Base-by-base conservation (phyloP, 2,329 filamentous ascomycete species). In the Fusarium sp. region DNA sequence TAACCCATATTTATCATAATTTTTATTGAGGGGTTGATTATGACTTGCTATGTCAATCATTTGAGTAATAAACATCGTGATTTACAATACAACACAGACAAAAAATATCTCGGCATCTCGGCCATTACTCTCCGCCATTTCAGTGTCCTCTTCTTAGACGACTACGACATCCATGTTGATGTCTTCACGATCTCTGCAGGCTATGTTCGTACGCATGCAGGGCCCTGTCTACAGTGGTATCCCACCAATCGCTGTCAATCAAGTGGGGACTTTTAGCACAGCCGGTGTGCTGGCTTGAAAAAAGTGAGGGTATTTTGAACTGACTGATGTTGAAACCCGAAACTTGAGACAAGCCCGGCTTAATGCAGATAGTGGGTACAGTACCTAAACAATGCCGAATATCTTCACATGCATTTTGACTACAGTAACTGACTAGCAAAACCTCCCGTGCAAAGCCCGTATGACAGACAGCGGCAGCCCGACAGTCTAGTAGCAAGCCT, bases 71-170 rank as follows among this genome's bases (percentile, higher is more conserved):
- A 4, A 18, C 6, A 43, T 57, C 30, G 40, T 58, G 43, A 42
- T 52, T 38, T 27, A 32, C 51, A 38, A 60, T 27, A 30, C 47
- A 20, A 38, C 9, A 11, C 8, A 16, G 34, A 30, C 29, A 30
- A 14, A 7, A 38, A 38, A 38, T 38, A 38, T 38, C 34, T 66
- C 53, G 61, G 42, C 43, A 66, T 53, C 57, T 66, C 63, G 66
- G 60, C 40, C 59, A 66, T 50, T 59, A 38, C 25, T 62, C 59
- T 60, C 52, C 40, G 65, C 55, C 49, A 34, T 24, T 25, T 27
- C 25, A 47, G n/a, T 6, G 5, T 29, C 25, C 14, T 45, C 22
- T 16, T 32, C 22, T 51, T 34, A 6, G 8, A 22, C 8, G 32
- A 11, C 5, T 29, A 29, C 8, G 16, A 51, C 42, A 50, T 11